Evolutionary conservation across 345 rosid species (phyloP).

Genomic region (Hevea brasiliensis): DNA sequence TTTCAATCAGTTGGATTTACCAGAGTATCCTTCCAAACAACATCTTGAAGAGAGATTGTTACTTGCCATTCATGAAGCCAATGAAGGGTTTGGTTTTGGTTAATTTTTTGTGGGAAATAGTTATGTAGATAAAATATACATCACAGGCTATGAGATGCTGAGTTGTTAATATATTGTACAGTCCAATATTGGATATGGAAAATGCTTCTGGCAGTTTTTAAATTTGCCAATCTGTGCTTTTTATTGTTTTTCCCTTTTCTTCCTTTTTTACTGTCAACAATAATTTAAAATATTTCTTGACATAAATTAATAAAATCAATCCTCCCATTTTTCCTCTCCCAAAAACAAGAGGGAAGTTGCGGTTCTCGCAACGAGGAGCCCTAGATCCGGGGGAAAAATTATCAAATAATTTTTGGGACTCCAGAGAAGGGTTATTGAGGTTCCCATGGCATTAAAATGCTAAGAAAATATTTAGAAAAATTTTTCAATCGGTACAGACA

Average conservation of each 20-base stretch:
- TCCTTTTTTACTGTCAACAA: too few relatives aligned
- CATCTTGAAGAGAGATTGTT: conserved; percentile 84
- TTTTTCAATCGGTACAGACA: too few relatives aligned
- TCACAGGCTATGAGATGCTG: conserved; percentile 23
- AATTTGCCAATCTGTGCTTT: conserved; percentile 28
- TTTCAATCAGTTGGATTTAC: conserved; percentile 94
- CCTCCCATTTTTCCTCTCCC: too few relatives aligned
- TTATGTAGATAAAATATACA: conserved; percentile 36
- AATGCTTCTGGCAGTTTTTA: conserved; percentile 50
- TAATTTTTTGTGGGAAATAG: conserved; percentile 27
- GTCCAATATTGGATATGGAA: conserved; percentile 44
- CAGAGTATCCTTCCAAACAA: conserved; percentile 91
- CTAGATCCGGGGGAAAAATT: too few relatives aligned
- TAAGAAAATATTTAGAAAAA: too few relatives aligned
- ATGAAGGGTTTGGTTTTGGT: conserved; percentile 95
- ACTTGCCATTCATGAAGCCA: conserved; percentile 95
- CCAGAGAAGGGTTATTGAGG: too few relatives aligned
- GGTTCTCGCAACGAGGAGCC: too few relatives aligned
- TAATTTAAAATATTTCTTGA: too few relatives aligned
- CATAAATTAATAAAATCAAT: too few relatives aligned
- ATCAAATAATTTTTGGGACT: too few relatives aligned
- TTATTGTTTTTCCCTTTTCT: not conserved
- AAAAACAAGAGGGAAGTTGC: too few relatives aligned
- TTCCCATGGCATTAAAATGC: too few relatives aligned
- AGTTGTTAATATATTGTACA: conserved; percentile 57